phyloP scores from a whole-genome alignment of 441 rosid species.

The Metrosideros polymorpha region DNA sequence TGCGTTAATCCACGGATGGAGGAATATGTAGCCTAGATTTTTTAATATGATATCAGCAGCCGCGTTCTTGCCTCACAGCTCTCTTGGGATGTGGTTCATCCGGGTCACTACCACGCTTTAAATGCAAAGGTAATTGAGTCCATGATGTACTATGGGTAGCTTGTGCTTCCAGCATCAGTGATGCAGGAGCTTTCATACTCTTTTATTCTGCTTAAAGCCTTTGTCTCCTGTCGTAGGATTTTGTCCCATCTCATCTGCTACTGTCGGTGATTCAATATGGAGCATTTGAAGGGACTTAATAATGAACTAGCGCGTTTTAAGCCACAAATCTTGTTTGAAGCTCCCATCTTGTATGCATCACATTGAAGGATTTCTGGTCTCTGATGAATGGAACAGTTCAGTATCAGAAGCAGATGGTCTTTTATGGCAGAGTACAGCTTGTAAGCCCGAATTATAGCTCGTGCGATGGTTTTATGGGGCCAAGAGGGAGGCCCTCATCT shows the following conservation, averaged over 20 bases:
- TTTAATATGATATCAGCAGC: background rate
- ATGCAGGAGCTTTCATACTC: background rate
- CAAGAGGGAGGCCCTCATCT: background rate
- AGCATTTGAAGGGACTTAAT: background rate
- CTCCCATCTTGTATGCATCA: background rate
- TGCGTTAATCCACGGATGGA: background rate
- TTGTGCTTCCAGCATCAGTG: background rate
- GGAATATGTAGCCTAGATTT: background rate
- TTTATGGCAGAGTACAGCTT: background rate
- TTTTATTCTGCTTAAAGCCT: background rate
- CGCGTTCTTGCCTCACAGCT: background rate
- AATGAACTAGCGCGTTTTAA: background rate
- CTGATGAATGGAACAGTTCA: background rate
- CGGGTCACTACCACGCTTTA: background rate
- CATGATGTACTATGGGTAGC: background rate
- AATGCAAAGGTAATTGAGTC: background rate
- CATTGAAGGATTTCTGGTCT: background rate
- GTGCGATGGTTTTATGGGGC: background rate
- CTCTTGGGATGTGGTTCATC: background rate
- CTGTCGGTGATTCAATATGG: background rate
- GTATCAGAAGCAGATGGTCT: background rate
- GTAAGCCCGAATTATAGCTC: background rate
- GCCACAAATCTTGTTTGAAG: background rate
- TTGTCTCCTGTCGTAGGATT: background rate
- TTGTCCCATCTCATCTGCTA: background rate